Base-by-base conservation (phyloP, 148 eudicot species). In the Fagopyrum esculentum region DNA sequence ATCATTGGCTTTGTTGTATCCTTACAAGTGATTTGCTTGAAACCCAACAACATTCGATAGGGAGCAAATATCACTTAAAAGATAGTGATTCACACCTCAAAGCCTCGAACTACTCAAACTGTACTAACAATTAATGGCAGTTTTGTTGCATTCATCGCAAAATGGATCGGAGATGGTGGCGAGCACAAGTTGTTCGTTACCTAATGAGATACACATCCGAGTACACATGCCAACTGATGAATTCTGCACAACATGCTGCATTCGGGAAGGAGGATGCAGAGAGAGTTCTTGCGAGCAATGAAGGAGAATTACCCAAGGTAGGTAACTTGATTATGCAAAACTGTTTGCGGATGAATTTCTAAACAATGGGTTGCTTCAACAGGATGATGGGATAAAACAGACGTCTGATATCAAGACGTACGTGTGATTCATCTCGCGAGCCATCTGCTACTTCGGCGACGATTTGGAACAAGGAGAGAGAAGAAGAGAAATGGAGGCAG, bases 101-200 rank as follows among this genome's bases (percentile, higher is more conserved):
- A n/a, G n/a, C n/a, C n/a, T n/a, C n/a, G n/a, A n/a, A n/a, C n/a
- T n/a, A n/a, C n/a, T n/a, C n/a, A n/a, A n/a, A n/a, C n/a, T n/a
- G n/a, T n/a, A n/a, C n/a, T n/a, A n/a, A n/a, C n/a, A n/a, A 82
- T 92, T 43, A 88, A 92, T 73, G 98, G 99, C 63, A 89, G 81
- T 45, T 79, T 92, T 72, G 49, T 93, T 78, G 87, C 54, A 84
- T 75, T 85, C 99, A 96, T 79, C 89, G 93, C 11, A 90, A 87
- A 82, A 96, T 96, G 99, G 98, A 92, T 64, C 81, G 88, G 35
- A 84, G 98, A 75, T 96, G 99, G 99, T 96, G 99, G 99, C 86
- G 96, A 59, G 97, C 98, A 54, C 98, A 95, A 97, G 98, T 89
- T 43, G 82, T 96, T 6, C 93, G 99, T 40, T 96, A 92, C 77